phyloP scores from a whole-genome alignment of 306 rosid species.

The Hippophae rhamnoides region DNA sequence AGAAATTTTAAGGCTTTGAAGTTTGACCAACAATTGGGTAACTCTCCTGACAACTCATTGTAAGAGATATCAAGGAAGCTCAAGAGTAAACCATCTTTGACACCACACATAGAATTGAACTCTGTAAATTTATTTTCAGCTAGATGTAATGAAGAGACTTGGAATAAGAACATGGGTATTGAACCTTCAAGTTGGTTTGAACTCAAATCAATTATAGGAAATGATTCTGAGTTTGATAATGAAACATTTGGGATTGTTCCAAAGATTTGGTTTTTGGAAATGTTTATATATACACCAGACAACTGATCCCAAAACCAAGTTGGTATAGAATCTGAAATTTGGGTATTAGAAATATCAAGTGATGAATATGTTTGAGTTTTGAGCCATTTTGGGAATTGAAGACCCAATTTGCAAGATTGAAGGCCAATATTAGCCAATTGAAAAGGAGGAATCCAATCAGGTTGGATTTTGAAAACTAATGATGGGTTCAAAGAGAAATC shows the following conservation, averaged over 20 bases:
- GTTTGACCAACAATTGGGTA: background rate
- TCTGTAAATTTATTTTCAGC: background rate
- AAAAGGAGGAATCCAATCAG: slow-evolving; percentile 5
- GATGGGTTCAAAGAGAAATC: background rate
- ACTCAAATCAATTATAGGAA: background rate
- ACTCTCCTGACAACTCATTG: background rate
- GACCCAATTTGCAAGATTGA: slow-evolving; percentile 1
- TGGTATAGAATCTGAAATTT: background rate
- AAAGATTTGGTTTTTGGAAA: background rate
- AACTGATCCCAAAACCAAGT: background rate
- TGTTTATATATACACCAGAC: background rate
- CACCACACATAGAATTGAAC: background rate
- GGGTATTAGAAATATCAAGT: background rate
- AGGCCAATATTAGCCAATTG: accelerated
- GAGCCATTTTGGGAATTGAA: slow-evolving; percentile 15
- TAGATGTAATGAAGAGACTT: background rate
- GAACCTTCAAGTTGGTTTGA: background rate
- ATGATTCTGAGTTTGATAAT: accelerated
- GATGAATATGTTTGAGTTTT: background rate
- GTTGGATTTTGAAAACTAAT: background rate
- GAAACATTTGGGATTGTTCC: background rate
- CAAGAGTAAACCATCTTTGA: background rate
- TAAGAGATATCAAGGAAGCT: background rate
- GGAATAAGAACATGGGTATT: background rate
- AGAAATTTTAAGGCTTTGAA: background rate